Percentiles rank a stretch among this genome's conserved stretches.
Conservation (phyloP, 768 basidiomycete species). For the Termitomyces sp. region DNA sequence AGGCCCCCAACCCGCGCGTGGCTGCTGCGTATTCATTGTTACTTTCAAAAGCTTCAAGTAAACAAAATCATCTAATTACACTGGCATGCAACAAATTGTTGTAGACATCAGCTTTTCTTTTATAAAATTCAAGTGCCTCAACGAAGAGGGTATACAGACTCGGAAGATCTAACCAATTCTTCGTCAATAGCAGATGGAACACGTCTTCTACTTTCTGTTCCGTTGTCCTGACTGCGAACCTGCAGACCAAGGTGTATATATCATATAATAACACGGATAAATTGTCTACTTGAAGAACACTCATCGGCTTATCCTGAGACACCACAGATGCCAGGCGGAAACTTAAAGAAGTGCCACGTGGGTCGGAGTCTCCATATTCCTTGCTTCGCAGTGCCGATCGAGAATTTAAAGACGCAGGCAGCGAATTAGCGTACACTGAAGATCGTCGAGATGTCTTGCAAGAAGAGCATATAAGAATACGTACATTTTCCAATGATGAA, state of each 20-base stretch:
- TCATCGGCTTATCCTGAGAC: conserved; percentile 17
- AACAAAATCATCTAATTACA: no score
- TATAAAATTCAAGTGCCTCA: not conserved
- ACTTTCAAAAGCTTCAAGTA: not conserved
- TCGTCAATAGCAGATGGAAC: conserved; percentile 1
- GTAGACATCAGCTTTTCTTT: not conserved
- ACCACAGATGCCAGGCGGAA: conserved; percentile 25
- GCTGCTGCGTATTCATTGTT: not conserved
- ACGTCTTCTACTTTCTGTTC: conserved; percentile 5
- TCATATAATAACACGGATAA: not conserved
- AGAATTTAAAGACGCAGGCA: conserved; percentile 40
- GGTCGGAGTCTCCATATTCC: conserved; percentile 12
- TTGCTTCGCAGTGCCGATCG: conserved; percentile 26
- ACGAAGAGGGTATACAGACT: not conserved
- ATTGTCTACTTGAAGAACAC: conserved; percentile 10
- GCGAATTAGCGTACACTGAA: conserved; percentile 41
- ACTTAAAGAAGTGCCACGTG: conserved; percentile 27
- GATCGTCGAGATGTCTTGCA: not conserved
- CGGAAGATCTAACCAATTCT: conserved; percentile 1
- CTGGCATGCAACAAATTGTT: no score
- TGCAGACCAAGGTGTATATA: not conserved
- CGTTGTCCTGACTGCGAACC: conserved; percentile 9
- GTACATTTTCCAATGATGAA: conserved; percentile 47
- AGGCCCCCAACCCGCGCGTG: not conserved
- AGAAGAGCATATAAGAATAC: not conserved